Evolutionary conservation across 192 early-diverging fungal genomes (phyloP).

Genomic region (Gaertneriomyces semiglobifer): DNA sequence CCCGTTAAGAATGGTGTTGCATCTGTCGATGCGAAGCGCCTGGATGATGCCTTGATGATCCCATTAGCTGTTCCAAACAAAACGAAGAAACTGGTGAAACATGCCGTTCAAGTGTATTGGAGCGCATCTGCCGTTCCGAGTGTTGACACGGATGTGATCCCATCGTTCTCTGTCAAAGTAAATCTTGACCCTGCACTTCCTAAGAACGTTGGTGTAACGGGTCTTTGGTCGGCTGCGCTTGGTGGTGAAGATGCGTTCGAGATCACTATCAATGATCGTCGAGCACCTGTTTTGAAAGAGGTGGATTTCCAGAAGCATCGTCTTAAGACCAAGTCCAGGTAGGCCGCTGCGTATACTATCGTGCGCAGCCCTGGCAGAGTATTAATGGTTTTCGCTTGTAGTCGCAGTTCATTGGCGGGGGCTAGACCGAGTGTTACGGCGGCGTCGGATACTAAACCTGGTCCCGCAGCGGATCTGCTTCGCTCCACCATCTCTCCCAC

Average conservation of each 20-base stretch:
- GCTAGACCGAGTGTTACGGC: neutral
- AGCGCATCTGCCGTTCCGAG: too few relatives aligned
- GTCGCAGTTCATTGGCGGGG: neutral
- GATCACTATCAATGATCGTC: neutral
- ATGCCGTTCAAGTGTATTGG: too few relatives aligned
- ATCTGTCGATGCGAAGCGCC: too few relatives aligned
- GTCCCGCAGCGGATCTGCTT: neutral
- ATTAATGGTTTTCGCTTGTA: neutral
- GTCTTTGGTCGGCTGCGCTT: neutral
- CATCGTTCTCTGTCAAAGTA: too few relatives aligned
- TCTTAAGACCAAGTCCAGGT: too few relatives aligned
- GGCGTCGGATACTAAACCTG: neutral
- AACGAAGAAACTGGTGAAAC: too few relatives aligned
- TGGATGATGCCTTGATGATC: too few relatives aligned
- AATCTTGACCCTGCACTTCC: neutral
- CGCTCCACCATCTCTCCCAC: neutral
- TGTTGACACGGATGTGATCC: too few relatives aligned
- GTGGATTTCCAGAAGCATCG: neutral
- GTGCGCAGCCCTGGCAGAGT: too few relatives aligned
- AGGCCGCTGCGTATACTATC: too few relatives aligned
- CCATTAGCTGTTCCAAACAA: too few relatives aligned
- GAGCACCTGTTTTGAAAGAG: neutral
- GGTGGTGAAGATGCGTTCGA: neutral
- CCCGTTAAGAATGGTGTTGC: too few relatives aligned
- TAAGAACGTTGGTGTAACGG: slow-evolving; percentile 5